Evolutionary conservation across 2,329 filamentous ascomycete genomes (phyloP), one percentile per base, ranked within the genome.

Genomic region (Clonostachys solani): DNA sequence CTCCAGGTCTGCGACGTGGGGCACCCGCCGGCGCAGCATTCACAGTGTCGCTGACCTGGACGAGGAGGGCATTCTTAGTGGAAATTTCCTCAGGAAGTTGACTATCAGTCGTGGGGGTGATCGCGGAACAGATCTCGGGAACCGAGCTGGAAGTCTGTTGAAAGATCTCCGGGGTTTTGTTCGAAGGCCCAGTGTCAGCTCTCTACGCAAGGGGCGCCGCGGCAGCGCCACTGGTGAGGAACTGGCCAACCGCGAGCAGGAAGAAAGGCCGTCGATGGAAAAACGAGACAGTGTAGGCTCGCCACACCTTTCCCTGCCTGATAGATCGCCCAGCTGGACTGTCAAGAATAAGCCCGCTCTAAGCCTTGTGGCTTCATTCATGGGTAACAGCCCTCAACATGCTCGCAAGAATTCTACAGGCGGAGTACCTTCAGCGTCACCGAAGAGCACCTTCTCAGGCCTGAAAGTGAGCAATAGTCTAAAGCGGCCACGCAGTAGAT

Each of bases 1-100:
- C 10, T 86, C 82, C 3, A 71, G 79, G 51, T 77, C 82, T 13
- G 85, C 85, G 16, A 89, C 86, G 1, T 83, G 86, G 74, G 86
- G 86, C 15, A 89, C 86, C 2, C 76, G 81, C 7, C 78, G 84
- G 40, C 77, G 79, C 48, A 86, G 84, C 60, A 70, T 86, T 43
- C 81, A 84, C 2, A 83, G 77, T 54, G 56, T 75, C 47, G 52
- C 71, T 6, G 83, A 87, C 48, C 66, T 82, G 29, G 82, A 71
- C 18, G 53, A 62, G 12, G 61, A 85, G 36, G 80, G 75, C 16
- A 67, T 85, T 40, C 73, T 72, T 9, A 77, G 77, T 47, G 81
- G 83, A 19, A 82, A 75, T 49, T 73, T 88, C 37, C 63, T 87
- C 38, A 87, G 85, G 57, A 83, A 80, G 60, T 67, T 80, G 40